phyloP scores from a whole-genome alignment of 306 rosid genomes.

The Sindora glabra region DNA sequence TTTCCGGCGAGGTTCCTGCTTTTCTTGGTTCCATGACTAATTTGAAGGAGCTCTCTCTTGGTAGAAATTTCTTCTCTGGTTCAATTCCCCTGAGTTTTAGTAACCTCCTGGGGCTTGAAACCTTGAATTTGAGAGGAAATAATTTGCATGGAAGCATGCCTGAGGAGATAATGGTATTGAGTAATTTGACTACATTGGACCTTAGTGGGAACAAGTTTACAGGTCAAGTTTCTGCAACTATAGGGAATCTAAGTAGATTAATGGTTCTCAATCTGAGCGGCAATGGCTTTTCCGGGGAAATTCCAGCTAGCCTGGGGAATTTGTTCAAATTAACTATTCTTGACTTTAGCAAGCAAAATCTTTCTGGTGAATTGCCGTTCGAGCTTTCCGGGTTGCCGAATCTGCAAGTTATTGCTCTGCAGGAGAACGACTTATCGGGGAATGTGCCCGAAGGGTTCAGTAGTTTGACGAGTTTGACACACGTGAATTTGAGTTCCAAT shows the following conservation, averaged over 20 bases:
- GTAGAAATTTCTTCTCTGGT: constrained; percentile 65
- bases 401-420: constrained; percentile 69
- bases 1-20: constrained; percentile 51
- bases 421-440: constrained; percentile 52
- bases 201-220: constrained; percentile 65
- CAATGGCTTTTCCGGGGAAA: constrained; percentile 29
- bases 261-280: too few species aligned
- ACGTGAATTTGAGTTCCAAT: too few species aligned
- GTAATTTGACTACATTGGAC: constrained; percentile 59
- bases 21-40: constrained; percentile 49
- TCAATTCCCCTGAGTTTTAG: constrained; percentile 55
- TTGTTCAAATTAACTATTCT: constrained; percentile 69
- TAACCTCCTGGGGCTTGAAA: constrained; percentile 53
- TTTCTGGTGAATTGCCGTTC: constrained; percentile 80
- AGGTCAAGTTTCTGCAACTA: constrained; percentile 35
- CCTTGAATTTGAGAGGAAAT: constrained; percentile 59
- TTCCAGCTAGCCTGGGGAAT: constrained; percentile 70
- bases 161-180: constrained; percentile 37
- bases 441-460: too few species aligned
- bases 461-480: too few species aligned
- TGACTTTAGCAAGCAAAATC: constrained; percentile 75
- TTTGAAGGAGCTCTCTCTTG: constrained; percentile 49
- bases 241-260: constrained; percentile 46
- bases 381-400: constrained; percentile 87
- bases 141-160: constrained; percentile 57